Conservation (phyloP, 78 protist species). For the Creolimax fragrantissima region DNA sequence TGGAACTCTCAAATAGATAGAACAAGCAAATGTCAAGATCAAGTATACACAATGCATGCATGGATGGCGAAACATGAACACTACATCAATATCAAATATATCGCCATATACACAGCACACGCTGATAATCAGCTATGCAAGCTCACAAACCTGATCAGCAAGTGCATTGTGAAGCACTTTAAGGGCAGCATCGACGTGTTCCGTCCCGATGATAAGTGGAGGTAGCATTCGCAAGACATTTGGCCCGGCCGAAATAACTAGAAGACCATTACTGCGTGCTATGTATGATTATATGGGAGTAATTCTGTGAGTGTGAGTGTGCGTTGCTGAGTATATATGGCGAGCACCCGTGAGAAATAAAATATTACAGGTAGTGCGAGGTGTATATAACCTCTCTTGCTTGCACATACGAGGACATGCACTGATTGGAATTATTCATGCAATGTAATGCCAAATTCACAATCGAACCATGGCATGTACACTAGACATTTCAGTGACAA, state of each 20-base stretch:
- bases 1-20: too few species aligned
- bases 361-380: background rate
- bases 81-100: too few species aligned
- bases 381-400: background rate
- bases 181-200: background rate
- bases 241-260: constrained; percentile 13
- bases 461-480: background rate
- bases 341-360: background rate
- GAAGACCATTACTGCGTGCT: background rate
- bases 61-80: too few species aligned
- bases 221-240: constrained; percentile 22
- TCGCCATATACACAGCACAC: too few species aligned
- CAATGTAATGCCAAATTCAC: background rate
- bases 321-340: background rate
- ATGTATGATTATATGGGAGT: background rate
- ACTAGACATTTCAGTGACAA: too few species aligned
- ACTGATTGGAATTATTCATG: background rate
- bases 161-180: background rate
- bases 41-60: too few species aligned
- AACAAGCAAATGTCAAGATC: too few species aligned
- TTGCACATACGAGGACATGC: background rate
- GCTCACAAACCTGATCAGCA: background rate
- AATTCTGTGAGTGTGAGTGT: background rate
- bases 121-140: too few species aligned
- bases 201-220: background rate